These are phyloP conservation scores for Lachnellula arida DNA, from an alignment of 2,329 filamentous ascomycete species.

Conservation along the genomic window DNA sequence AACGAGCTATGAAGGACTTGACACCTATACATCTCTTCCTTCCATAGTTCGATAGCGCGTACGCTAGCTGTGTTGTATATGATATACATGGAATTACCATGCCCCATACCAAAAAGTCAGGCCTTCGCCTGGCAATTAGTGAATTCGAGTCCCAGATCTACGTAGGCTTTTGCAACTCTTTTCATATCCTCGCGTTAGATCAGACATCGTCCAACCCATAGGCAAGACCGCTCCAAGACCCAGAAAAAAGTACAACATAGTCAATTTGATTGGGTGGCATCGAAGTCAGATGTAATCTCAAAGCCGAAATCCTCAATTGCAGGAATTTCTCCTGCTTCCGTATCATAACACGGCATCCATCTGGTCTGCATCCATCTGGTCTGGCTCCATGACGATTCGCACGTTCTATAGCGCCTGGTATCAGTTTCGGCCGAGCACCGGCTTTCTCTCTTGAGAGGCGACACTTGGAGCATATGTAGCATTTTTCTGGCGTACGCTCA, in stretches of 20 bases:
- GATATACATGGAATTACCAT: not conserved
- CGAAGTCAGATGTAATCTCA: conserved; percentile 10
- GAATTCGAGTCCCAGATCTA: conserved; percentile 2
- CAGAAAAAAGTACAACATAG: conserved; percentile 11
- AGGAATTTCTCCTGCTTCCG: conserved; percentile 5
- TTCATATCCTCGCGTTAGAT: conserved; percentile 1
- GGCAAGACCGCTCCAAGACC: conserved; percentile 7
- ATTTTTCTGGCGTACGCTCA: conserved; percentile 1
- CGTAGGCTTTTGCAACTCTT: conserved; percentile 1
- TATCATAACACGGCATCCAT: conserved; percentile 8
- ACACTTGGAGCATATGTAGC: conserved; percentile 9
- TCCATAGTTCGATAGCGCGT: no score
- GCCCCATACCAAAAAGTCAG: no score
- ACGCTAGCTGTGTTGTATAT: no score
- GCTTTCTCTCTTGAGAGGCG: conserved; percentile 6
- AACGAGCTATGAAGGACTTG: no score
- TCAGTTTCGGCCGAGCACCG: conserved; percentile 2
- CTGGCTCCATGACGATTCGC: no score
- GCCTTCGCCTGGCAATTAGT: no score
- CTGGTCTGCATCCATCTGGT: conserved; percentile 7
- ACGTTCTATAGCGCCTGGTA: conserved; percentile 6
- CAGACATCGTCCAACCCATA: conserved; percentile 4
- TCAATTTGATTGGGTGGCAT: conserved; percentile 9
- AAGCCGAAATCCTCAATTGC: conserved; percentile 5
- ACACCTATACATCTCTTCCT: no score